Base-by-base conservation (phyloP, 768 basidiomycete genomes). In the Ephemerocybe angulata region DNA sequence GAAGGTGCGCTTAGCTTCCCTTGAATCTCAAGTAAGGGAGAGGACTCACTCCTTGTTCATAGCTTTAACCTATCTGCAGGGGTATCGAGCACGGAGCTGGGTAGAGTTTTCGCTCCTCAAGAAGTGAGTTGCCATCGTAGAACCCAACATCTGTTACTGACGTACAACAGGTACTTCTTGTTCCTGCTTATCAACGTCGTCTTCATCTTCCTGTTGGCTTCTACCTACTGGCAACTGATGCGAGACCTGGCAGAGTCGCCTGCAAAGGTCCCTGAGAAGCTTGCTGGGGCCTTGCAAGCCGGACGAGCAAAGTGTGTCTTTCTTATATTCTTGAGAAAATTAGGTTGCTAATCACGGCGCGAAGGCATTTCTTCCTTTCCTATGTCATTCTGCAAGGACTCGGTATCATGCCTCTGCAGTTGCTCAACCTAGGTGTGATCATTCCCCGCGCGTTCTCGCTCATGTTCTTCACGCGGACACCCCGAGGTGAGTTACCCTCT, bases 321-420 rank as follows among this genome's bases (percentile, higher is more conserved):
- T 21, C 49, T 10, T 1, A 8, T 29, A 2, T 29, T 44, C 33
- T 24, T 4, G 63, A 62, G 47, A 61, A 65, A 7, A 30, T 11
- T 11, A n/a, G 35, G 6, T 33, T 57, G 35, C 56, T 54, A 22
- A 60, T 50, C 21, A 52, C 43, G 35, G 38, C 52, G 21, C 54
- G n/a, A n/a, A 86, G 86, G 57, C 83, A 93, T 74, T 92, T 91
- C 74, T 90, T 92, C 76, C 65, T 93, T 48, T 87, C 86, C 7
- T 92, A 91, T 65, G 88, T 91, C 15, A 86, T 92, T 50, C 76
- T 92, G 3, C 90, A 93, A 92, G 92, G 88, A 0, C 70, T 98
- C 28, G 96, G 92, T 62, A 85, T 98, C 63, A 96, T 98, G 90
- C 97, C 97, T 3, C 72, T 98, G 31, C 94, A 99, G 63, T 77